These are phyloP conservation scores for Dunaliella primolecta DNA, from an alignment of 139 green algal genomes.

Conservation along the genomic window DNA sequence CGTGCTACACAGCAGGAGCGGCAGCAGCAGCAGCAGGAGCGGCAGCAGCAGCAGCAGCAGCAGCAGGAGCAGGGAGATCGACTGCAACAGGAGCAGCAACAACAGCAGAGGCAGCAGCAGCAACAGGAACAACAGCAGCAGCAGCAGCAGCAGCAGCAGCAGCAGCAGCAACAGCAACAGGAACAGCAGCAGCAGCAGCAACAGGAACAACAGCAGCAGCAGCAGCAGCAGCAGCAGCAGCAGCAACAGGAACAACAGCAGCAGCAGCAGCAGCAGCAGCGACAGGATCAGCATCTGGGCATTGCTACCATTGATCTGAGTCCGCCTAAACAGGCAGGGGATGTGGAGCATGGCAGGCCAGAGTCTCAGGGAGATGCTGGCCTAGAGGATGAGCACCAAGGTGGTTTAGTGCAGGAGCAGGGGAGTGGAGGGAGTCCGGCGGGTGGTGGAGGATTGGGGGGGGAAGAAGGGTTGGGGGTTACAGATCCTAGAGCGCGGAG, in stretches of 20 bases:
- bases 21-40: constrained; percentile 10
- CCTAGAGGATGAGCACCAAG: no score
- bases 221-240: neutral
- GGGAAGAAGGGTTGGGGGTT: no score
- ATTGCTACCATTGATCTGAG: neutral
- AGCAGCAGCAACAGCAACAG: neutral
- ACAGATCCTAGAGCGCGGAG: neutral
- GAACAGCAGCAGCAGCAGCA: neutral
- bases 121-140: neutral
- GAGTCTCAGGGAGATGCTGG: no score
- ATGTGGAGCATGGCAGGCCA: constrained; percentile 4
- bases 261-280: neutral
- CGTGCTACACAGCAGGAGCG: neutral
- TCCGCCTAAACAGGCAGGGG: neutral
- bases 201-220: neutral
- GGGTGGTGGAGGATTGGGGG: neutral
- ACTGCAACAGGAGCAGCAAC: no score
- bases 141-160: neutral
- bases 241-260: neutral
- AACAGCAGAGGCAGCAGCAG: no score
- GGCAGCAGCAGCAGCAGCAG: constrained; percentile 12
- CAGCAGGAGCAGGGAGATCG: neutral
- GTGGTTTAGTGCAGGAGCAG: no score
- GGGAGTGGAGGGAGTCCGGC: neutral
- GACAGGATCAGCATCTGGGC: neutral